Conservation (phyloP, 2,329 filamentous ascomycete species). For the Apiospora malaysiana region DNA sequence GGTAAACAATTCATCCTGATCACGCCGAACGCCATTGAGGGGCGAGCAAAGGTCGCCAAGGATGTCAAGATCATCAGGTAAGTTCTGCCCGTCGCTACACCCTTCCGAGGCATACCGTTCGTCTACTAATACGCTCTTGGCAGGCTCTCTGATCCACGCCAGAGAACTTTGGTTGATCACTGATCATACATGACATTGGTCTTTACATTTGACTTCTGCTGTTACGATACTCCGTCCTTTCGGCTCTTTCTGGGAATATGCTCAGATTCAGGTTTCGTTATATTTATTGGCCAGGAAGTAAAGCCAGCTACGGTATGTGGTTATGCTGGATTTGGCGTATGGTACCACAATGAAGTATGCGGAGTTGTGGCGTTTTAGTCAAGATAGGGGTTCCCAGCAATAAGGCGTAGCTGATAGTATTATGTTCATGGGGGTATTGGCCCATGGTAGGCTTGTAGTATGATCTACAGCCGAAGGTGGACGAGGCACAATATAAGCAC, state of each 20-base stretch:
- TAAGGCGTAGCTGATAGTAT: neutral
- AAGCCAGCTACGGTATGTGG: neutral
- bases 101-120: neutral
- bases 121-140: constrained; percentile 18
- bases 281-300: neutral
- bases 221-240: neutral
- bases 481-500: neutral
- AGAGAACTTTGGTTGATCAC: constrained; percentile 18
- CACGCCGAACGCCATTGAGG: constrained; percentile 84
- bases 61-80: constrained; percentile 83
- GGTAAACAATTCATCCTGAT: constrained; percentile 96
- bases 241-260: neutral
- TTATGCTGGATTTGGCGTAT: neutral
- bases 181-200: constrained; percentile 22
- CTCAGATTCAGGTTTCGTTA: neutral
- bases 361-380: constrained; percentile 3
- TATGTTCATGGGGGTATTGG: neutral
- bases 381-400: neutral
- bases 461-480: neutral
- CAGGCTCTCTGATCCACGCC: constrained; percentile 24
- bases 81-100: constrained; percentile 34
- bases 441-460: neutral
- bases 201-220: neutral
- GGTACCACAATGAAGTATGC: neutral
- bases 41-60: constrained; percentile 59